phyloP scores from a whole-genome alignment of 2,329 filamentous ascomycete genomes.

The Aspergillus sp. region DNA sequence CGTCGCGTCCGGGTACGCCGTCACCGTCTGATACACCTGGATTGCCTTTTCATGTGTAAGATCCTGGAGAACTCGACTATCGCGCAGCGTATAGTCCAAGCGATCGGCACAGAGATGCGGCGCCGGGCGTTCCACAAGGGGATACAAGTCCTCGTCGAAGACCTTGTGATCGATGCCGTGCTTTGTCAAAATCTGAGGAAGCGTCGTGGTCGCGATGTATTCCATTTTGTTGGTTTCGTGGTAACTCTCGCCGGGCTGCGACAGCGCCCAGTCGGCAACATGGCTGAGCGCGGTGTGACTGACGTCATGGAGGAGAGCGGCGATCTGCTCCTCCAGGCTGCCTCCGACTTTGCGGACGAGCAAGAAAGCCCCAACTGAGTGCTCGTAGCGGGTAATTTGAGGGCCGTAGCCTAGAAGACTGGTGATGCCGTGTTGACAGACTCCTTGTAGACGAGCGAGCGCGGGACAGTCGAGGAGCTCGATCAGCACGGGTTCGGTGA shows the following conservation, averaged over 20 bases:
- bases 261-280: constrained; percentile 41
- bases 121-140: constrained; percentile 38
- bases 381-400: constrained; percentile 39
- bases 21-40: constrained; percentile 26
- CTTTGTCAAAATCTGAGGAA: constrained; percentile 34
- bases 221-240: constrained; percentile 43
- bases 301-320: constrained; percentile 42
- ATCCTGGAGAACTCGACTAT: constrained; percentile 33
- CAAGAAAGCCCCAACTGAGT: constrained; percentile 42
- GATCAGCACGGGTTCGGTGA: constrained; percentile 38
- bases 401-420: constrained; percentile 36
- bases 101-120: constrained; percentile 43
- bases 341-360: constrained; percentile 39
- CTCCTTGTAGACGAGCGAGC: constrained; percentile 33
- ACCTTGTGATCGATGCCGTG: constrained; percentile 32
- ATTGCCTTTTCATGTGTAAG: constrained; percentile 30
- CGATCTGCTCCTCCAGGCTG: constrained; percentile 38
- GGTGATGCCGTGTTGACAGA: constrained; percentile 41
- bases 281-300: constrained; percentile 43
- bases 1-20: constrained; percentile 28
- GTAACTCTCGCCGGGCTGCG: constrained; percentile 38
- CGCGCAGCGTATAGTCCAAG: constrained; percentile 42
- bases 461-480: constrained; percentile 36
- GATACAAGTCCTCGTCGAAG: constrained; percentile 40
- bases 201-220: constrained; percentile 33